Evolutionary conservation across 2,329 filamentous ascomycete species (phyloP).

Genomic region (Zarea fungicola): DNA sequence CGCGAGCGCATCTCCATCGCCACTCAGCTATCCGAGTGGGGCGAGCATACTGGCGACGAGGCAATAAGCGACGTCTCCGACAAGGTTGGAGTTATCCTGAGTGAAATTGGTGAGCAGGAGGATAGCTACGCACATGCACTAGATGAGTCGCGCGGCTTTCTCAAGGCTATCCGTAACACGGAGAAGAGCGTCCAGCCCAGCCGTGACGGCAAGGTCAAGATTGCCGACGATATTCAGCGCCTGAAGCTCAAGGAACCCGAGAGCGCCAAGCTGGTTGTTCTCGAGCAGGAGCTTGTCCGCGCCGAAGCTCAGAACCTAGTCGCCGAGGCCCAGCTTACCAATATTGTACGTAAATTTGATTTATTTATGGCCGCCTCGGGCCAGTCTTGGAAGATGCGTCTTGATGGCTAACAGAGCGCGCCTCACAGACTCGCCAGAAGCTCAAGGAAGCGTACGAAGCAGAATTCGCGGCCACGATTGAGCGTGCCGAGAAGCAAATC

Average conservation of each 20-base stretch:
- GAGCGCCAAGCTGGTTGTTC: constrained; percentile 70
- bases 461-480: constrained; percentile 86
- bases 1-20: constrained; percentile 82
- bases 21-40: constrained; percentile 92
- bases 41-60: constrained; percentile 84
- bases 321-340: constrained; percentile 92
- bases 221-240: constrained; percentile 86
- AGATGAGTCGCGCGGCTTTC: constrained; percentile 73
- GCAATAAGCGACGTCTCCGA: constrained; percentile 85
- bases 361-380: background rate
- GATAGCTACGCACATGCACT: constrained; percentile 79
- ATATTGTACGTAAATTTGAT: constrained; percentile 61
- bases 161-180: constrained; percentile 93
- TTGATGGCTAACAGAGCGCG: constrained; percentile 11
- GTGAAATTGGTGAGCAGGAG: constrained; percentile 92
- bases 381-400: no score
- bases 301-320: constrained; percentile 95
- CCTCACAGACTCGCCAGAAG: constrained; percentile 76
- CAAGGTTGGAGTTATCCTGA: constrained; percentile 88
- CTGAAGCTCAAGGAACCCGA: constrained; percentile 89
- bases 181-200: constrained; percentile 93
- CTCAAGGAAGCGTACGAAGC: constrained; percentile 90
- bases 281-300: constrained; percentile 94
- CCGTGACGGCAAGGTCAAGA: constrained; percentile 79
- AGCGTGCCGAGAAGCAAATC: constrained; percentile 94